Conservation (phyloP, 2,329 filamentous ascomycete species). For the Ilyonectria mors-panacis region DNA sequence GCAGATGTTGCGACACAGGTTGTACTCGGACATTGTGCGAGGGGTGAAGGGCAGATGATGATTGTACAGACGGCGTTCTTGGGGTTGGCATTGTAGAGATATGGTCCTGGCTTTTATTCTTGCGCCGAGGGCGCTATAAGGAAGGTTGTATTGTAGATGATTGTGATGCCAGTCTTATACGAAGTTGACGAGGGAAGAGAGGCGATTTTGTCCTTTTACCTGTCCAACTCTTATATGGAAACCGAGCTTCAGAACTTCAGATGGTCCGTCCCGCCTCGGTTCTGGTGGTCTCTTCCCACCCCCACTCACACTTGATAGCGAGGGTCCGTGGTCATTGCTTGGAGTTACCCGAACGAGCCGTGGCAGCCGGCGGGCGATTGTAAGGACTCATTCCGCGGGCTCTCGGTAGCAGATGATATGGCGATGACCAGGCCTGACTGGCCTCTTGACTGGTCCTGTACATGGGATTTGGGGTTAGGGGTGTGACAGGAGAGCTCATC, state of each 20-base stretch:
- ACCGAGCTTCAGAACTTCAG: neutral
- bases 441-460: neutral
- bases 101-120: slow-evolving; percentile 24
- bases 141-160: slow-evolving; percentile 40
- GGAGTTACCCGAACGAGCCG: slow-evolving; percentile 44
- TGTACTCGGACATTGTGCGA: slow-evolving; percentile 7
- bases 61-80: slow-evolving; percentile 25
- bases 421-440: neutral
- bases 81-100: slow-evolving; percentile 38
- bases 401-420: slow-evolving; percentile 36
- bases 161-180: slow-evolving; percentile 33
- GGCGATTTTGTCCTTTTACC: neutral
- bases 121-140: slow-evolving; percentile 19
- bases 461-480: slow-evolving; percentile 8
- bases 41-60: neutral
- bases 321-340: slow-evolving; percentile 13
- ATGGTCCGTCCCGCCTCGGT: slow-evolving; percentile 15
- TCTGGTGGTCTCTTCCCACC: slow-evolving; percentile 24
- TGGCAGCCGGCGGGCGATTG: slow-evolving; percentile 34
- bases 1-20: neutral
- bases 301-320: slow-evolving; percentile 36
- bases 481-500: slow-evolving; percentile 8
- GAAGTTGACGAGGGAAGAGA: slow-evolving; percentile 22
- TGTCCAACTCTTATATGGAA: slow-evolving; percentile 4
- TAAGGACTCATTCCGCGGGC: neutral